Evolutionary conservation across 2,329 filamentous ascomycete genomes (phyloP).

Genomic region (Lasiodiplodia sp.): DNA sequence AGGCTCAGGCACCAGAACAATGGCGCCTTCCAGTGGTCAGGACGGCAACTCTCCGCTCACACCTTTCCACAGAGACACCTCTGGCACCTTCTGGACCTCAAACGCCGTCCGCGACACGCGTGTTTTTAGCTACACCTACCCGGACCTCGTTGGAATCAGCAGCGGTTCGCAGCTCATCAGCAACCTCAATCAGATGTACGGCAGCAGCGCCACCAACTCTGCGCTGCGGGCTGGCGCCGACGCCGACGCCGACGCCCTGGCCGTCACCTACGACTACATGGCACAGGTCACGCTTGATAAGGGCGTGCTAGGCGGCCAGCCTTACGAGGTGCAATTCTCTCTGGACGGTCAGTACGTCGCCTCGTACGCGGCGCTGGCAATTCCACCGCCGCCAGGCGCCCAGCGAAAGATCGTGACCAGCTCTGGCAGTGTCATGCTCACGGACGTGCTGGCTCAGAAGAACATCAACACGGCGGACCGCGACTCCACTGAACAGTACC

Average conservation of each 20-base stretch:
- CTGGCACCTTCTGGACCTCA: conserved; percentile 42
- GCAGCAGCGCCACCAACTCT: not conserved
- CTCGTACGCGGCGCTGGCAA: conserved; percentile 43
- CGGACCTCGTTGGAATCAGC: conserved; percentile 40
- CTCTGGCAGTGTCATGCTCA: conserved; percentile 42
- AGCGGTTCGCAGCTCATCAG: conserved; percentile 27
- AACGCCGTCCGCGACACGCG: conserved; percentile 39
- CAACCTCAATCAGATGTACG: conserved; percentile 7
- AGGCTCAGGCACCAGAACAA: conserved; percentile 49
- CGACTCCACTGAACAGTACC: conserved; percentile 44
- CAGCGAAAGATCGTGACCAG: conserved; percentile 35
- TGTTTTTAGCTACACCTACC: conserved; percentile 45
- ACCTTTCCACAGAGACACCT: conserved; percentile 40
- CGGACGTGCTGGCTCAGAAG: conserved; percentile 42
- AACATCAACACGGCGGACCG: conserved; percentile 42
- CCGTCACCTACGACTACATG: conserved; percentile 13
- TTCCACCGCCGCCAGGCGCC: conserved; percentile 33
- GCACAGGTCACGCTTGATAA: conserved; percentile 7
- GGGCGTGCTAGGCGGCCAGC: conserved; percentile 40
- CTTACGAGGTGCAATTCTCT: conserved; percentile 47
- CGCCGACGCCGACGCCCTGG: not conserved
- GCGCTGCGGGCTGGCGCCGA: not conserved
- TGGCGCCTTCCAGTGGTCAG: conserved; percentile 52
- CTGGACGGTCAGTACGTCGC: conserved; percentile 40
- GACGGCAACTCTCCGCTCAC: conserved; percentile 56